Evolutionary conservation across 768 basidiomycete species (phyloP).

Genomic region (Tulasnella sp.): DNA sequence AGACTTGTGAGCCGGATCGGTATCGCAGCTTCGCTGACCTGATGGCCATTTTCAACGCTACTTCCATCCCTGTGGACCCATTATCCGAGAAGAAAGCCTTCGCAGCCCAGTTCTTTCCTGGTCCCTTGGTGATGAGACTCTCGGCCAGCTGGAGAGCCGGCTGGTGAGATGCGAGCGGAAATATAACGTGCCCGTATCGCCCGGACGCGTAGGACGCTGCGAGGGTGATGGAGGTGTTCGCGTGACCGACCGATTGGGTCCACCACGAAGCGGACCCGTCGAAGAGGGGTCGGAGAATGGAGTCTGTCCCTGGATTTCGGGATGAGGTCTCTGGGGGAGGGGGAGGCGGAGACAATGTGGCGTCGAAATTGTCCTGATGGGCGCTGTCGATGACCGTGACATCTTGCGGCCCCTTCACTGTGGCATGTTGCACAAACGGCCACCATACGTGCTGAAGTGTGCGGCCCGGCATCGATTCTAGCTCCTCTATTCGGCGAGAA

Average conservation of each 20-base stretch:
- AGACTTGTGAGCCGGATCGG: constrained; percentile 31
- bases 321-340: constrained; percentile 35
- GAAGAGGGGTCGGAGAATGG: constrained; percentile 58
- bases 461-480: constrained; percentile 73
- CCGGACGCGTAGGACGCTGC: constrained; percentile 89
- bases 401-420: constrained; percentile 61
- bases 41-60: constrained; percentile 96
- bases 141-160: constrained; percentile 86
- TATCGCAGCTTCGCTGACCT: constrained; percentile 56
- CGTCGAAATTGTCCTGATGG: constrained; percentile 77
- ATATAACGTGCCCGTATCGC: constrained; percentile 96
- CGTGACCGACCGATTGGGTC: constrained; percentile 91
- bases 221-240: constrained; percentile 66
- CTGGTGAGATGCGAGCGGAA: constrained; percentile 79
- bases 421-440: constrained; percentile 92
- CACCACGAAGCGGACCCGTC: constrained; percentile 98
- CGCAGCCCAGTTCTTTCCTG: constrained; percentile 86
- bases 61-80: constrained; percentile 94
- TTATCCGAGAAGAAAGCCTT: constrained; percentile 93
- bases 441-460: constrained; percentile 85
- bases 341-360: constrained; percentile 45
- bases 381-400: constrained; percentile 93
- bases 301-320: constrained; percentile 33
- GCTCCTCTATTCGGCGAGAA: constrained; percentile 57
- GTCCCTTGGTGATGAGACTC: constrained; percentile 64